Conservation (phyloP, 2,329 filamentous ascomycete genomes). For the Colletotrichum gloeosporioides region DNA sequence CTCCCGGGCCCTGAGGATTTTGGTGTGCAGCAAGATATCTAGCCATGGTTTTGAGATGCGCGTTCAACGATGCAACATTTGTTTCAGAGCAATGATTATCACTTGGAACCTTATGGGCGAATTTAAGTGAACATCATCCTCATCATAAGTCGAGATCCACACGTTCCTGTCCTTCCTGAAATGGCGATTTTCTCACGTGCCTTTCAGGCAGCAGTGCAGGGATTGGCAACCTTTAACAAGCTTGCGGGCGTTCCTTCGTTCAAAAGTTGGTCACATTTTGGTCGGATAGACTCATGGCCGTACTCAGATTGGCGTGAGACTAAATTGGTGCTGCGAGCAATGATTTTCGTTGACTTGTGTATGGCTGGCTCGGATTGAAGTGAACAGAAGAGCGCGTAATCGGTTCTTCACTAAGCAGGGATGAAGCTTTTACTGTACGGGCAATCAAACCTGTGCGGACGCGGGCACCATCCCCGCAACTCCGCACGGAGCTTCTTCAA, state of each 20-base stretch:
- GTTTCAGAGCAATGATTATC: accelerated
- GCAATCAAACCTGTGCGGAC: background rate
- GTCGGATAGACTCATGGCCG: background rate
- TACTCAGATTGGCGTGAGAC: background rate
- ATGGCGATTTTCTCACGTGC: background rate
- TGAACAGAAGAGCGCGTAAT: accelerated
- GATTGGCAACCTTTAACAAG: background rate
- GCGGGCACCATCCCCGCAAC: background rate
- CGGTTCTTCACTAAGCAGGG: background rate
- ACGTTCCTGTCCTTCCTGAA: background rate
- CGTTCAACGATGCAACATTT: background rate
- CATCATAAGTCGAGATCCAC: background rate
- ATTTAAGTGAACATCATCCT: accelerated
- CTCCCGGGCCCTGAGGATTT: slow-evolving; percentile 34
- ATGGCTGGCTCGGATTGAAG: background rate
- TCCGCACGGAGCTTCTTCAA: background rate
- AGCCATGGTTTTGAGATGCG: background rate
- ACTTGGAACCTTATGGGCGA: background rate
- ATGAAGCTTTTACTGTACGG: background rate
- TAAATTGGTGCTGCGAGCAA: background rate
- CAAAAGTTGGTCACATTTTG: background rate
- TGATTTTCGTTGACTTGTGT: background rate
- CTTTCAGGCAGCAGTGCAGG: background rate
- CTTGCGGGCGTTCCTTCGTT: accelerated
- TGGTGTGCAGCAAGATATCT: background rate